Base-by-base conservation (phyloP, 2,329 filamentous ascomycete species). In the Colletotrichum noveboracense region DNA sequence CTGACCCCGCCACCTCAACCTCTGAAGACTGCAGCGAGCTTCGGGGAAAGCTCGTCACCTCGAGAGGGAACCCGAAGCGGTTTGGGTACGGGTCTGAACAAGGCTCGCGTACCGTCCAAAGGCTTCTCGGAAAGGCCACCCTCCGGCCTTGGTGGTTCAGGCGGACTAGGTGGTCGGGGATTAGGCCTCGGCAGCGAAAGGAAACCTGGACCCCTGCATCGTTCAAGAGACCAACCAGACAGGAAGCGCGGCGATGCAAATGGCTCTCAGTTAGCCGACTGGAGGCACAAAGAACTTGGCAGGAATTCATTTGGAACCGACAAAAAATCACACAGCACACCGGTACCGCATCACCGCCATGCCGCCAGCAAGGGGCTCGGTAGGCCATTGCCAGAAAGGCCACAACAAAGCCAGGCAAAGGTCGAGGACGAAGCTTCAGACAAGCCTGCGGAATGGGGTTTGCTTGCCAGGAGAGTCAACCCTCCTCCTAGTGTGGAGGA, bases 271-370 rank as follows among this genome's bases (percentile, higher is more conserved):
- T 14, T 18, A 34, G 56, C 32, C n/a, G 70, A 75, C 34, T 73
- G 70, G 74, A 69, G 74, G 43, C 74, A 76, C 26, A 32, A 60
- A 14, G 67, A 21, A 60, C 34, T 60, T 8, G 66, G 58, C 10
- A 58, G 52, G 21, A 68, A 24, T 21, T 24, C 24, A n/a, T 36
- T 62, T n/a, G 67, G 67, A n/a, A 26, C 10, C 28, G 74, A 69
- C n/a, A 58, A n/a, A 9, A 70, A 69, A 43, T 30, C 18, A 14
- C 74, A 58, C 16, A 52, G 64, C 14, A 74, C 34, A 5, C 64
- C 74, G 14, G 34, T 76, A 43, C 74, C 74, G 14, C 74, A 76
- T 18, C 58, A 69, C 21, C 56, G 70, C 26, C 74, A 58, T 30
- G n/a, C 14, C 21, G 70, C 28, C 12, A 62, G 24, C 16, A 32